These are phyloP conservation scores for Coemansia interrupta DNA, from an alignment of 192 early-diverging fungal genomes.

Conservation along the genomic window DNA sequence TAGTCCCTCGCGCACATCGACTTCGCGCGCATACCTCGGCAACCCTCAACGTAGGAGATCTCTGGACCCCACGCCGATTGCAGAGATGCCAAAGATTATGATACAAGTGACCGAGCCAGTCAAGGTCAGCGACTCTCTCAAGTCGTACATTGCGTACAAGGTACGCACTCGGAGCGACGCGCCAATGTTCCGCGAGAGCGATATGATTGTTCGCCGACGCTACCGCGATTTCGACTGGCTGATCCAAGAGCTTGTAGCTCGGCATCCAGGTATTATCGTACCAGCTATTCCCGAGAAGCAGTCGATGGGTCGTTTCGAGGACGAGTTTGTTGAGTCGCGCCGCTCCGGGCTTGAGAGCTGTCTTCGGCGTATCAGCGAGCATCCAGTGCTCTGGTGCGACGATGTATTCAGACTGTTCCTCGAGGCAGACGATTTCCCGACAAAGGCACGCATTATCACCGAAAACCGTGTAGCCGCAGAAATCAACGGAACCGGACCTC, in stretches of 20 bases:
- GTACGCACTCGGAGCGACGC: constrained; percentile 80
- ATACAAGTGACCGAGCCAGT: constrained; percentile 80
- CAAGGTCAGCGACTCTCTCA: constrained; percentile 87
- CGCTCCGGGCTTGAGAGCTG: constrained; percentile 80
- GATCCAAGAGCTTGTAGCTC: constrained; percentile 70
- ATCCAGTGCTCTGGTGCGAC: constrained; percentile 79
- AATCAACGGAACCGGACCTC: constrained; percentile 37
- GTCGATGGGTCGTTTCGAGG: constrained; percentile 85
- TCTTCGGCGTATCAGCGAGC: constrained; percentile 71
- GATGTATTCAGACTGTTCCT: constrained; percentile 82
- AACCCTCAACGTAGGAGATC: constrained; percentile 42
- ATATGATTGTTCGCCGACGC: constrained; percentile 79
- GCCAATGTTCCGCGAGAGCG: constrained; percentile 68
- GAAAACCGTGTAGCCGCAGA: constrained; percentile 35
- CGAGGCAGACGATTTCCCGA: constrained; percentile 78
- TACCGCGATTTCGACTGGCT: constrained; percentile 96
- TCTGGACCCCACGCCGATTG: constrained; percentile 36
- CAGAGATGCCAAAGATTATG: constrained; percentile 56
- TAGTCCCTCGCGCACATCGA: constrained; percentile 3
- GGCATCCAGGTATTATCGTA: constrained; percentile 85
- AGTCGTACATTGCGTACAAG: constrained; percentile 81
- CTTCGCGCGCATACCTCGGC: constrained; percentile 28
- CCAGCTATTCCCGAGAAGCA: constrained; percentile 94
- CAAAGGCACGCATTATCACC: constrained; percentile 52
- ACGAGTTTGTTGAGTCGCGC: constrained; percentile 91